Evolutionary conservation across 2,329 filamentous ascomycete genomes (phyloP).

Genomic region (Calonectria honghensis): DNA sequence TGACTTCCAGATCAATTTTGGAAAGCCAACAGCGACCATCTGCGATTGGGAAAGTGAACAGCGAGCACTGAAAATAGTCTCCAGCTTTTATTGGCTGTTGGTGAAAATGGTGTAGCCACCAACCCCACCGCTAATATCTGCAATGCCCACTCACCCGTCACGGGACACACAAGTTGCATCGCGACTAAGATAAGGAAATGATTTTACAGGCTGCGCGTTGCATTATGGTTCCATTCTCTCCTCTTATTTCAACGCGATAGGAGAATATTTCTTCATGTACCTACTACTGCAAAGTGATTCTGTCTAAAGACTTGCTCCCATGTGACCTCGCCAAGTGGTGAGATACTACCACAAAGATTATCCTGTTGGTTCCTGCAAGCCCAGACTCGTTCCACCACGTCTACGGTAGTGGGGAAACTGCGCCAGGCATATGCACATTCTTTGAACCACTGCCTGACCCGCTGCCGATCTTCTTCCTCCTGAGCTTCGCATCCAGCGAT

Average conservation of each 20-base stretch:
- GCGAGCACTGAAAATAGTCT: not conserved
- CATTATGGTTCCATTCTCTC: not conserved
- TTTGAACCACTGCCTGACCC: not conserved
- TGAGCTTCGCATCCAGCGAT: slow-evolving; percentile 4
- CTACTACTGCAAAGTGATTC: not conserved
- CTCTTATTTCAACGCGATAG: not conserved
- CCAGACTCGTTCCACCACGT: not conserved
- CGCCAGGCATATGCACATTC: slow-evolving; percentile 1
- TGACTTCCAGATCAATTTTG: not conserved
- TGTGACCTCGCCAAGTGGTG: not conserved
- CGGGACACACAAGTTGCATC: not conserved
- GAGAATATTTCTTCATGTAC: not conserved
- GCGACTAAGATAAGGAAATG: not conserved
- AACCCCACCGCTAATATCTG: not conserved
- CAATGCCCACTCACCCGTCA: not conserved
- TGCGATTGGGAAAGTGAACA: not conserved
- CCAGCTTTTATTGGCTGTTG: not conserved
- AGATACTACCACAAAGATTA: not conserved
- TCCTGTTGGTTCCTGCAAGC: not conserved
- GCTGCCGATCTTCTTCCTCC: not conserved
- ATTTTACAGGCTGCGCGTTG: not conserved
- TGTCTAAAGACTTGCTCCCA: not conserved
- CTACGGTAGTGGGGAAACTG: not conserved
- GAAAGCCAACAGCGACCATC: not conserved
- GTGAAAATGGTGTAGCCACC: not conserved